Conservation (phyloP, 1,284 basidiomycete genomes). For the Ganoderma boninense region DNA sequence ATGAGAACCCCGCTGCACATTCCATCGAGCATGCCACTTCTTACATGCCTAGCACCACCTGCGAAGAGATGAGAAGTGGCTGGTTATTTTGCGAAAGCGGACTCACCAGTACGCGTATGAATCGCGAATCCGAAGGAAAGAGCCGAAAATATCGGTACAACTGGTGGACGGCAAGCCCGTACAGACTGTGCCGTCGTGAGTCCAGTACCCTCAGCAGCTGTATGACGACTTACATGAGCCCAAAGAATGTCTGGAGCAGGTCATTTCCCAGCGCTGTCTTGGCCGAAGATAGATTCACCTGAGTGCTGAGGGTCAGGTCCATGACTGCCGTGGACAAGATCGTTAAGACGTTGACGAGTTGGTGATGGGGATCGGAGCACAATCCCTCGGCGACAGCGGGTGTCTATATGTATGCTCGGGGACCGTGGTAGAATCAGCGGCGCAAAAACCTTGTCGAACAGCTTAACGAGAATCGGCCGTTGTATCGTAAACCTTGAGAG, state of each 20-base stretch:
- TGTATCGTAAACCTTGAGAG: neutral
- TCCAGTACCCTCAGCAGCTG: neutral
- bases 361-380: neutral
- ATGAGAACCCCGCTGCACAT: neutral
- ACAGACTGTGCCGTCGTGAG: neutral
- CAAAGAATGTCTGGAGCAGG: neutral
- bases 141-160: neutral
- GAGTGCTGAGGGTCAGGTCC: neutral
- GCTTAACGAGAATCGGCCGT: neutral
- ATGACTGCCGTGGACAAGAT: neutral
- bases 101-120: neutral
- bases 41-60: conserved; percentile 1
- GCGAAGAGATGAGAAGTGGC: neutral
- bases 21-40: neutral
- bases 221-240: neutral
- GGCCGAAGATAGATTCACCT: neutral
- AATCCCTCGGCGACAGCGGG: too few species aligned
- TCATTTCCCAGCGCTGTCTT: neutral
- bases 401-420: neutral
- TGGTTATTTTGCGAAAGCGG: too few species aligned
- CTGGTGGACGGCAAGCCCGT: neutral
- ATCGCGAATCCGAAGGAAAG: neutral
- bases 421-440: neutral
- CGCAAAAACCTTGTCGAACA: neutral
- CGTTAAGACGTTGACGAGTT: neutral